Evolutionary conservation across 2,329 filamentous ascomycete genomes (phyloP), one percentile per base, ranked within the genome.

Genomic region (Paramyrothecium roridum): DNA sequence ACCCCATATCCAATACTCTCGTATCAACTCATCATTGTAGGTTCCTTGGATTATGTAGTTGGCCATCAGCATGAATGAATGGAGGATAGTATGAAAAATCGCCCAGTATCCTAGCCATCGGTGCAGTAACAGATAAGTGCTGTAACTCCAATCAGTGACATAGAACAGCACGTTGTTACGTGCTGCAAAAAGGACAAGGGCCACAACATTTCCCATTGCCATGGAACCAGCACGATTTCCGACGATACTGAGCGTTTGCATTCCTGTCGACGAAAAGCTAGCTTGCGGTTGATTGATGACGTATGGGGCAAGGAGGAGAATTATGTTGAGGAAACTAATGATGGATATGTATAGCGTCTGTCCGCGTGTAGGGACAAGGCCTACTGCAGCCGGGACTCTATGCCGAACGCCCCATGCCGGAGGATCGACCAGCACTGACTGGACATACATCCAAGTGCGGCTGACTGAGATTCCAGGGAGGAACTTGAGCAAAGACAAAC

Each of bases 31-130:
- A 3, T 57, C 54, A 12, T 53, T 49, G 20, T 70, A 66, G 17
- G 59, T 52, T 8, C 63, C 63, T 16, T 60, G 59, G 0, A 57
- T 33, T 17, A 59, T 37, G 55, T 68, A 70, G 59, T 69, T 63
- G 3, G 43, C 60, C 40, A 68, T 52, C 3, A 72, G 63, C 56
- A 73, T 63, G 3, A 67, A 47, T 2, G 70, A 72, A 57, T 75
- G 72, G 2, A 73, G 19, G 1, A 92, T 87, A 8, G 90, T 92
- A 76, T 93, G 90, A 77, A 90, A 91, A 58, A 93, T 89, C 66
- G 89, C 89, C 40, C 86, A 86, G 78, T 85, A 93, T 0, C 65
- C 70, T 8, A 73, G 59, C 67, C 71, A 73, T 26, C 73, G 67
- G 54, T 75, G 73, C 0, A 74, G 61, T 1, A 74, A 59, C 1